phyloP scores from a whole-genome alignment of 2,329 filamentous ascomycete genomes.

The Penicillium sp. region DNA sequence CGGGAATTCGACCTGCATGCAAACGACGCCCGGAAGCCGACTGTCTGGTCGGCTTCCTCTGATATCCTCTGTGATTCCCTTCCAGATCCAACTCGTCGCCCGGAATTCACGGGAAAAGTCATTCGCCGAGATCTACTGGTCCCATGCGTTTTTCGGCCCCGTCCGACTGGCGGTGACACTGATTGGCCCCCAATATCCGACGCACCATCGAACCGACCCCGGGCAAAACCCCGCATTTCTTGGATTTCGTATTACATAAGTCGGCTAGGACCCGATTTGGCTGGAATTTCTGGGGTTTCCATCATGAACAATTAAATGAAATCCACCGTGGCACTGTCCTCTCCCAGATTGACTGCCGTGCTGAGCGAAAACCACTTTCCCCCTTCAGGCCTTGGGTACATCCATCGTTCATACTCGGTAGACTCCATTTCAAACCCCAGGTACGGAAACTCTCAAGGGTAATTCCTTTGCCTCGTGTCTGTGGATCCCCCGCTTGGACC shows the following conservation, averaged over 20 bases:
- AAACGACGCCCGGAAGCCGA: no score
- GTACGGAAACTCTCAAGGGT: conserved; percentile 5
- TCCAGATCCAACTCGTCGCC: no score
- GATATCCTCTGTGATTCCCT: no score
- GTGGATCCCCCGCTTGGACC: conserved; percentile 2
- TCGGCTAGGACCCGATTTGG: conserved; percentile 8
- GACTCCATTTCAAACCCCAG: not conserved
- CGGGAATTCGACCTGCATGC: no score
- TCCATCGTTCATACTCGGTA: not conserved
- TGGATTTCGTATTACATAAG: conserved; percentile 21
- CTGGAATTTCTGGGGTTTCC: no score
- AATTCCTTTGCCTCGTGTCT: conserved; percentile 17
- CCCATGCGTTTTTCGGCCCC: conserved; percentile 17
- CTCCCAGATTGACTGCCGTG: no score
- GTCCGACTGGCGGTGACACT: conserved; percentile 9
- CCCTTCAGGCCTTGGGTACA: no score
- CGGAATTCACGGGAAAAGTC: conserved; percentile 5
- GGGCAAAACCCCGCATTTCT: conserved; percentile 24
- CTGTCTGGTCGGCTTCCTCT: no score
- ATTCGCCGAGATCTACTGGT: conserved; percentile 14
- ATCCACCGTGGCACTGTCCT: no score
- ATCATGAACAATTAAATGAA: no score
- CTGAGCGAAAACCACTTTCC: no score
- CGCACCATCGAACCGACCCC: conserved; percentile 20
- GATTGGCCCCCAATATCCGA: conserved; percentile 22